phyloP scores from a whole-genome alignment of 2,329 filamentous ascomycete genomes.

The Aspergillus oerlinghausenensis region DNA sequence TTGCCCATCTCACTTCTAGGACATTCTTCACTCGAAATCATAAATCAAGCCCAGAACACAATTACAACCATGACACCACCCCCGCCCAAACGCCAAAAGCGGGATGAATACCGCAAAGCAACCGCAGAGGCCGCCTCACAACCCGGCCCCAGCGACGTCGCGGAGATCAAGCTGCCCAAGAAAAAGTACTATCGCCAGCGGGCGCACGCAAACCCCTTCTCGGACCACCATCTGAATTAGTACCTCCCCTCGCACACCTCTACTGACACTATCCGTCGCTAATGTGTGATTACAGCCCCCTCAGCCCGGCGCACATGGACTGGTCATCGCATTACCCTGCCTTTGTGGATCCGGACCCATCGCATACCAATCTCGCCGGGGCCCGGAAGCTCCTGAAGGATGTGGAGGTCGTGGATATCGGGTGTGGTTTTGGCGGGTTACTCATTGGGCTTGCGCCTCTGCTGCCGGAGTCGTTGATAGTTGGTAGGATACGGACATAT shows the following conservation, averaged over 20 bases:
- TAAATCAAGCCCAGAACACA: constrained; percentile 1
- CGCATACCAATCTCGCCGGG: constrained; percentile 28
- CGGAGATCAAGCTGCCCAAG: constrained; percentile 63
- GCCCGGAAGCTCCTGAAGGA: constrained; percentile 54
- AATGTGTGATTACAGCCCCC: constrained; percentile 56
- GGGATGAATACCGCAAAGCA: constrained; percentile 59
- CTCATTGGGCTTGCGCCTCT: constrained; percentile 78
- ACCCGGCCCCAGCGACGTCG: constrained; percentile 19
- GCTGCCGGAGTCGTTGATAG: constrained; percentile 74
- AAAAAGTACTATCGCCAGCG: constrained; percentile 97
- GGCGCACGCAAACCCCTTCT: constrained; percentile 97
- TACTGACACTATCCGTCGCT: not conserved
- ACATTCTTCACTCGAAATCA: not conserved
- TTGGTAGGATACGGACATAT: constrained; percentile 54
- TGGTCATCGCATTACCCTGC: constrained; percentile 82
- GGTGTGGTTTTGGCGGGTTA: constrained; percentile 91
- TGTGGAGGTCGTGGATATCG: constrained; percentile 92
- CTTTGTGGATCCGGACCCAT: constrained; percentile 49
- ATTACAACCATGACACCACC: constrained; percentile 21
- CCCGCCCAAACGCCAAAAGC: constrained; percentile 59
- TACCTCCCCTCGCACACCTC: constrained; percentile 44
- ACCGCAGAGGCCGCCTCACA: constrained; percentile 29
- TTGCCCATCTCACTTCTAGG: not conserved
- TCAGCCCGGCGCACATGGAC: constrained; percentile 77
- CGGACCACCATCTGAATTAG: constrained; percentile 87